phyloP scores from a whole-genome alignment of 495 filamentous ascomycete species.

The Penicillium samsonianum region DNA sequence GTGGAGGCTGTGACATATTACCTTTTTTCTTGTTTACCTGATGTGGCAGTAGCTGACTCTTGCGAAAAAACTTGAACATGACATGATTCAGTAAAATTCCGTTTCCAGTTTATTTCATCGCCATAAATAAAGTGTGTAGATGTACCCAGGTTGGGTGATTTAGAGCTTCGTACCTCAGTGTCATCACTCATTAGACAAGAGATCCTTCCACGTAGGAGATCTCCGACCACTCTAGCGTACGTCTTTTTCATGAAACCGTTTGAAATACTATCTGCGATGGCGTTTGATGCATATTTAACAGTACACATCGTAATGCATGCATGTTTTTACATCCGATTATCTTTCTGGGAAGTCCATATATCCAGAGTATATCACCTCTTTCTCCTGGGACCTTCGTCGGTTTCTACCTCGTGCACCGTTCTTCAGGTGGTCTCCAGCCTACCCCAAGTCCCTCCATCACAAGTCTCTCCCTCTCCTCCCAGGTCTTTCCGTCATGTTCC shows the following conservation, averaged over 20 bases:
- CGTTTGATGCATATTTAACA: too few species aligned
- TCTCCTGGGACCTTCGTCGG: not conserved
- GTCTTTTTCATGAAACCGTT: too few species aligned
- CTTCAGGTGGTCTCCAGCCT: slow-evolving; percentile 68
- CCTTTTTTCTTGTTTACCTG: slow-evolving; percentile 19
- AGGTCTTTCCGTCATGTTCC: slow-evolving; percentile 55
- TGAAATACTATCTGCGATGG: not conserved
- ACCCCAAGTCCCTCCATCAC: slow-evolving; percentile 81
- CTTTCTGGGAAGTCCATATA: not conserved
- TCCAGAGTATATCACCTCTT: not conserved
- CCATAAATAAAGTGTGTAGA: not conserved
- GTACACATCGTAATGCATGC: not conserved
- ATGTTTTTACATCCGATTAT: not conserved
- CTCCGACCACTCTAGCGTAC: too few species aligned
- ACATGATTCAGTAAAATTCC: not conserved
- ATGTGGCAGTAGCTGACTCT: slow-evolving; percentile 21
- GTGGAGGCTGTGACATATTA: slow-evolving; percentile 27
- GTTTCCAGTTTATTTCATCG: not conserved
- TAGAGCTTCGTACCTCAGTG: too few species aligned
- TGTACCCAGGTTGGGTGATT: not conserved
- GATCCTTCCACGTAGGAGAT: too few species aligned
- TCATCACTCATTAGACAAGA: too few species aligned
- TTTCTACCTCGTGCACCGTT: slow-evolving; percentile 71
- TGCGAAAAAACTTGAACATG: slow-evolving; percentile 19
- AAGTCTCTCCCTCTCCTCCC: slow-evolving; percentile 71